Evolutionary conservation across 1,139 yeast genomes (phyloP).

Genomic region (Spathaspora sp.): DNA sequence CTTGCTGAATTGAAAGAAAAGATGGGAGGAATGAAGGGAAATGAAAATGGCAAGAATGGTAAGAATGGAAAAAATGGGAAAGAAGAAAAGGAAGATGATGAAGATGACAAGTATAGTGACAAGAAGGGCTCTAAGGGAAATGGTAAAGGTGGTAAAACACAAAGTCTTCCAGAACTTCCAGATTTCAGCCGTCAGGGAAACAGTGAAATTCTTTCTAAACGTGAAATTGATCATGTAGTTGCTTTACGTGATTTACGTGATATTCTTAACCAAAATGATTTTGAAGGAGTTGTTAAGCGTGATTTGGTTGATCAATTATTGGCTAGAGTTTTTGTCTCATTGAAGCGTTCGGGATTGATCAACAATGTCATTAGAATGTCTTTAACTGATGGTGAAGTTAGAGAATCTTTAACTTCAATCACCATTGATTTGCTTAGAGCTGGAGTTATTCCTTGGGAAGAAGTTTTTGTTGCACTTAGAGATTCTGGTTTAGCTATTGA

Average conservation of each 20-base stretch:
- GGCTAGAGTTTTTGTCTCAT: constrained; percentile 23
- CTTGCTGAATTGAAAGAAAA: constrained; percentile 1
- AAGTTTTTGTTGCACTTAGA: constrained; percentile 30
- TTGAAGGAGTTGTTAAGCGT: constrained; percentile 5
- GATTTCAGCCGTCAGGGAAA: constrained; percentile 3
- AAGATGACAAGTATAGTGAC: not conserved
- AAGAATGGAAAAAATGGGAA: too few relatives aligned
- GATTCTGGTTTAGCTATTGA: constrained; percentile 34
- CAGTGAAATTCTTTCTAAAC: constrained; percentile 3
- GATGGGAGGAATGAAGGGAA: not conserved
- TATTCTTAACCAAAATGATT: not conserved
- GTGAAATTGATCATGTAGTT: constrained; percentile 2
- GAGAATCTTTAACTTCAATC: constrained; percentile 25
- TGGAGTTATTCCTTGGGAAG: constrained; percentile 34
- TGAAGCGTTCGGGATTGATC: constrained; percentile 33
- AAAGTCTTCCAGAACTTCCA: not conserved
- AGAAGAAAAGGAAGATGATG: not conserved
- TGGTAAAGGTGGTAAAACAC: not conserved
- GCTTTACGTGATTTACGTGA: not conserved
- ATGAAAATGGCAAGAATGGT: not conserved
- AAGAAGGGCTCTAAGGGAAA: not conserved
- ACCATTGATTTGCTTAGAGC: constrained; percentile 28
- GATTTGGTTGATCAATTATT: constrained; percentile 24
- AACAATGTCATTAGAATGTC: constrained; percentile 27
- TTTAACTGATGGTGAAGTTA: constrained; percentile 30